A percentile compares a stretch with the other conserved stretches of the same genome.
These are phyloP conservation scores for Fusarium tricinctum DNA, from an alignment of 2,329 filamentous ascomycete species.

Conservation along the genomic window DNA sequence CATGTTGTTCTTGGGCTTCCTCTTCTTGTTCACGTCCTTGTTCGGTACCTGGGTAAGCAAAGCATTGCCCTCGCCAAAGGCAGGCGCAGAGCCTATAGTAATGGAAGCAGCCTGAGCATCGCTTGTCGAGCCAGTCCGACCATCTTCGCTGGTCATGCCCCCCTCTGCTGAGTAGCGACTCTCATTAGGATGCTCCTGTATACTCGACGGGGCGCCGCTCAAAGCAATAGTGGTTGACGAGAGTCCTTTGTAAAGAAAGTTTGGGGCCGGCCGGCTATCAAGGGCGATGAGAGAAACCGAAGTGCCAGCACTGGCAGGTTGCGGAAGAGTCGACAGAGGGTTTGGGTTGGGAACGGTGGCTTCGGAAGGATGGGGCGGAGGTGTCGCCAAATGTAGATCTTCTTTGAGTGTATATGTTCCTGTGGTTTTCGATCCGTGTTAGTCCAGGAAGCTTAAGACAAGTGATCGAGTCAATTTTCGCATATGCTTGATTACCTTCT, in stretches of 20 bases:
- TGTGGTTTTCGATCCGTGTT: constrained; percentile 55
- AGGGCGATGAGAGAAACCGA: constrained; percentile 84
- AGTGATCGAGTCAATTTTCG: neutral
- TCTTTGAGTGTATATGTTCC: constrained; percentile 93
- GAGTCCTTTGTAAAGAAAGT: constrained; percentile 68
- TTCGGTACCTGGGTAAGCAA: constrained; percentile 73
- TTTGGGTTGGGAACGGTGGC: constrained; percentile 89
- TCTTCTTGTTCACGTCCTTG: constrained; percentile 83
- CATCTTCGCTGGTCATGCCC: constrained; percentile 70
- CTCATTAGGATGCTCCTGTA: constrained; percentile 74
- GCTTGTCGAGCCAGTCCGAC: constrained; percentile 66
- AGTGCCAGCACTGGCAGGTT: constrained; percentile 87
- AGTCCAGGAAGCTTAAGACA: constrained; percentile 2
- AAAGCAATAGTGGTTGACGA: constrained; percentile 65
- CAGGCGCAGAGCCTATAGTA: constrained; percentile 67
- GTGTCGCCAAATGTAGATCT: constrained; percentile 91
- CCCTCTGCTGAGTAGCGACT: constrained; percentile 72
- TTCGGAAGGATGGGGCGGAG: constrained; percentile 95
- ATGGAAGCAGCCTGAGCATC: constrained; percentile 60
- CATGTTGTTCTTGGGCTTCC: constrained; percentile 98
- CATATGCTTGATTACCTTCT: constrained; percentile 73
- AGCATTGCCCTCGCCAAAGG: constrained; percentile 89
- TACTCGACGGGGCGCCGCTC: constrained; percentile 62
- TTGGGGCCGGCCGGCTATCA: constrained; percentile 69
- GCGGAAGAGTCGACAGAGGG: constrained; percentile 86